phyloP scores from a whole-genome alignment of 768 basidiomycete species.

The Mycena alexandri region DNA sequence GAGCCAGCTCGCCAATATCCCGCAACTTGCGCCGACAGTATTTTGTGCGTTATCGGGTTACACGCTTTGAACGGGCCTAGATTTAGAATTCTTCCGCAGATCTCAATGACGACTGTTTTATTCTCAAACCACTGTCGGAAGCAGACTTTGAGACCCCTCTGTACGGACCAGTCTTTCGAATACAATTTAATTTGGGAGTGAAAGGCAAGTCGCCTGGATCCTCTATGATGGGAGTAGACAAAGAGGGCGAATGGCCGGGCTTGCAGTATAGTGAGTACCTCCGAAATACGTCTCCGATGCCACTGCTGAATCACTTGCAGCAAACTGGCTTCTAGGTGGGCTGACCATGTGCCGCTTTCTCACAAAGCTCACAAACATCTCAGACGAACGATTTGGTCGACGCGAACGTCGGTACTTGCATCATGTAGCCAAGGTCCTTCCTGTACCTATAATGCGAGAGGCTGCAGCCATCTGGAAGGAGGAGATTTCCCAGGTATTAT shows the following conservation, averaged over 20 bases:
- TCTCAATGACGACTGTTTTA: conserved; percentile 37
- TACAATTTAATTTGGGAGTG: conserved; percentile 33
- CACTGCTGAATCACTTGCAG: conserved; percentile 6
- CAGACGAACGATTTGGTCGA: conserved; percentile 34
- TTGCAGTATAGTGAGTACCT: conserved; percentile 24
- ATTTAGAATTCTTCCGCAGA: conserved; percentile 1
- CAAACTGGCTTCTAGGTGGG: conserved; percentile 37
- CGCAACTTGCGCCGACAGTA: conserved; percentile 30
- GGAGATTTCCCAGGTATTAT: conserved; percentile 25
- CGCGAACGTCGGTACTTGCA: conserved; percentile 32
- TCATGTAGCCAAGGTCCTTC: conserved; percentile 33
- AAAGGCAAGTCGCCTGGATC: conserved; percentile 20
- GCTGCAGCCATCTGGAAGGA: conserved; percentile 32
- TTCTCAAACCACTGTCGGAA: conserved; percentile 26
- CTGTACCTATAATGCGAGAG: conserved; percentile 33
- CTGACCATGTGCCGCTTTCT: no score
- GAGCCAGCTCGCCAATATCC: conserved; percentile 34
- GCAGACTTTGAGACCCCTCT: conserved; percentile 31
- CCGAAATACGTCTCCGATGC: background rate
- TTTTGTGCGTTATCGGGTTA: conserved; percentile 22
- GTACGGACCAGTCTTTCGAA: conserved; percentile 37
- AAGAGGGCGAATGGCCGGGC: conserved; percentile 38
- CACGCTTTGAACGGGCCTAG: no score
- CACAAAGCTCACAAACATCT: background rate
- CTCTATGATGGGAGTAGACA: conserved; percentile 21